A percentile compares a stretch with the other conserved stretches of the same genome.
Conservation (phyloP, 225 moss, liverwort and hornwort genomes). For the Sphagnum contortum region DNA sequence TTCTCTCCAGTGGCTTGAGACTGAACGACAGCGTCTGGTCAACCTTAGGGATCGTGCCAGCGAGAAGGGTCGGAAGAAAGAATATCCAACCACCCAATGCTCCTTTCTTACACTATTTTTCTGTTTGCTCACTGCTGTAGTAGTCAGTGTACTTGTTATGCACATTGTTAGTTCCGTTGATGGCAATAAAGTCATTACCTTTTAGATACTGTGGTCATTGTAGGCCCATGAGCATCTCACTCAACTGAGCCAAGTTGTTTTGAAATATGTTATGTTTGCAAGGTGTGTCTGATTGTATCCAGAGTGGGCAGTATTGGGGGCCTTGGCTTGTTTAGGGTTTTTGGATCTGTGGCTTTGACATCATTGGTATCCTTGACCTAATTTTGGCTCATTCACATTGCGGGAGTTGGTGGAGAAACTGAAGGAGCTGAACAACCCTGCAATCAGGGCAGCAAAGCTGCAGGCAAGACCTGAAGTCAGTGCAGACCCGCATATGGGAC, state of each 20-base stretch:
- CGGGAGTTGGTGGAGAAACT: constrained; percentile 92
- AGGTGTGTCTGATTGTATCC: too few relatives aligned
- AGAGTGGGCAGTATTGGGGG: too few relatives aligned
- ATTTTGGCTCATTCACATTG: constrained; percentile 28
- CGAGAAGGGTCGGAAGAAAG: constrained; percentile 89
- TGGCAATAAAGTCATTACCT: too few relatives aligned
- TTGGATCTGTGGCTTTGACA: not conserved
- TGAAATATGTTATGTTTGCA: too few relatives aligned
- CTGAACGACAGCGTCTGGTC: constrained; percentile 62
- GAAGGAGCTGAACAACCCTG: constrained; percentile 73
- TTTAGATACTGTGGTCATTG: too few relatives aligned
- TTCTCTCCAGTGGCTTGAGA: constrained; percentile 73
- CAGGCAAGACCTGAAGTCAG: constrained; percentile 52
- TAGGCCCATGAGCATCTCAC: too few relatives aligned
- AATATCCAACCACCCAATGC: constrained; percentile 55
- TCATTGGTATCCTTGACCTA: constrained; percentile 22
- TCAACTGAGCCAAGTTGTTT: too few relatives aligned
- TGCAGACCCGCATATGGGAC: constrained; percentile 80
- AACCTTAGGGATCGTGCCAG: constrained; percentile 89
- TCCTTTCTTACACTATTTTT: not conserved
- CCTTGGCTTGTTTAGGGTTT: too few relatives aligned
- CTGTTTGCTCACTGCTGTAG: not conserved
- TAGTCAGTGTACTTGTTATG: too few relatives aligned
- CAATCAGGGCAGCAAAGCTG: constrained; percentile 59
- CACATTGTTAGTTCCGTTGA: too few relatives aligned